These are phyloP conservation scores for Triticum timopheevii DNA, from an alignment of 176 grass and related monocot genomes.

Conservation along the genomic window DNA sequence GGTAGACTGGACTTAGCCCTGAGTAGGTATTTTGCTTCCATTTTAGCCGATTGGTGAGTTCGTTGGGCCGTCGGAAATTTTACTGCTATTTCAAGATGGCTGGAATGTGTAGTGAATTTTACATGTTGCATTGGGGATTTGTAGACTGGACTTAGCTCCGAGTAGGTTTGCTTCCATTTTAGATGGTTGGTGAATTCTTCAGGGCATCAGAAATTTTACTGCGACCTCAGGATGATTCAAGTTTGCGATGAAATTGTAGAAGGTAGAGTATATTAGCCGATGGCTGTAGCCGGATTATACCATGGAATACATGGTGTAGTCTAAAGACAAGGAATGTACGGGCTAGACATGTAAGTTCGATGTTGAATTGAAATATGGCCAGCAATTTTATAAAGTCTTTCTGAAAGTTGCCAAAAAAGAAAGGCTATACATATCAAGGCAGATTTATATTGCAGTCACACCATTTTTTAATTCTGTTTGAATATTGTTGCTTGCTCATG, in stretches of 20 bases:
- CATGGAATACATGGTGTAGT: background rate
- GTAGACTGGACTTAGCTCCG: background rate
- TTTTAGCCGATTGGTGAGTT: background rate
- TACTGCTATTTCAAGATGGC: background rate
- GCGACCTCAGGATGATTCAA: background rate
- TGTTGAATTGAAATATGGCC: background rate
- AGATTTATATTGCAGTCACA: background rate
- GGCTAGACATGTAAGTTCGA: background rate
- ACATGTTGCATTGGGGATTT: background rate
- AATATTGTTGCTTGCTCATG: background rate
- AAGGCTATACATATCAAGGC: background rate
- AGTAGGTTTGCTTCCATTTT: background rate
- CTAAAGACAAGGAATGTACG: background rate
- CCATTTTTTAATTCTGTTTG: background rate
- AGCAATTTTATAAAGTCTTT: background rate
- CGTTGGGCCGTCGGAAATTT: background rate
- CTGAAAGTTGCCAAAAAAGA: background rate
- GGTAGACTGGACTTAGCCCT: background rate
- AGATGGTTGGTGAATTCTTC: background rate
- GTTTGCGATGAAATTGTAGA: background rate
- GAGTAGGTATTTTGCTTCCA: background rate
- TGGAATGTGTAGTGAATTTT: too few relatives aligned
- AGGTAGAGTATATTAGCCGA: background rate
- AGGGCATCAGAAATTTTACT: background rate
- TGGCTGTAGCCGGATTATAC: background rate